Base-by-base conservation (phyloP, 2,329 filamentous ascomycete species). In the Alternaria conjuncta region DNA sequence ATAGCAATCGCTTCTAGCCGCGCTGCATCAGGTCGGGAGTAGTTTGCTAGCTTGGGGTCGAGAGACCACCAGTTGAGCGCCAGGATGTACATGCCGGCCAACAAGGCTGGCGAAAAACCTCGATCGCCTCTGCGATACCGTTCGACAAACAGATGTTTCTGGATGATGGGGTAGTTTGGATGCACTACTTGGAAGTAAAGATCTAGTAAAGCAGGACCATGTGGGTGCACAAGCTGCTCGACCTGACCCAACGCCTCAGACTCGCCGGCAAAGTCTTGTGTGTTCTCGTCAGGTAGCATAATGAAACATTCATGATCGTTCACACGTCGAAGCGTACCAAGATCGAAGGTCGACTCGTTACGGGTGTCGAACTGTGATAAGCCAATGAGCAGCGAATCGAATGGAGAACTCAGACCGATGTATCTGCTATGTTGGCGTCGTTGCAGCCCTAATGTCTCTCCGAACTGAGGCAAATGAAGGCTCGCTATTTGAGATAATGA, bases 41-140 rank as follows among this genome's bases (percentile, higher is more conserved):
- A 83, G 20, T 84, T 82, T 43, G 88, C 86, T 23, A 95, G 85
- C 21, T 89, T 87, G 18, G 89, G 86, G 66, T 89, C 90, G 65
- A 92, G 86, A 55, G 93, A 89, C 89, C 94, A 96, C 90, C 94
- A 97, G 78, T 95, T 94, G 73, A 96, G 87, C 9, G 94, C 92
- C 23, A 97, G 83, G 23, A 97, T 88, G 74, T 97, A 96, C 71
- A 96, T 89, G 57, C 92, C 92, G 30, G 92, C 92, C 15, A 96
- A 84, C 25, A 96, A 83, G 11, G 91, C 88, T 1, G 93, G 92
- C 13, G 92, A 90, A 74, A 95, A 92, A 69, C 92, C 89, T 57
- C 87, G 87, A 71, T 92, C 88, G 45, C 89, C 89, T 70, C 89
- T 87, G 53, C 89, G 88, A 81, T 94, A 93, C 74, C 92, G 91